These are phyloP conservation scores for Dryas integrifolia DNA, from an alignment of 331 rosid genomes.

Conservation along the genomic window DNA sequence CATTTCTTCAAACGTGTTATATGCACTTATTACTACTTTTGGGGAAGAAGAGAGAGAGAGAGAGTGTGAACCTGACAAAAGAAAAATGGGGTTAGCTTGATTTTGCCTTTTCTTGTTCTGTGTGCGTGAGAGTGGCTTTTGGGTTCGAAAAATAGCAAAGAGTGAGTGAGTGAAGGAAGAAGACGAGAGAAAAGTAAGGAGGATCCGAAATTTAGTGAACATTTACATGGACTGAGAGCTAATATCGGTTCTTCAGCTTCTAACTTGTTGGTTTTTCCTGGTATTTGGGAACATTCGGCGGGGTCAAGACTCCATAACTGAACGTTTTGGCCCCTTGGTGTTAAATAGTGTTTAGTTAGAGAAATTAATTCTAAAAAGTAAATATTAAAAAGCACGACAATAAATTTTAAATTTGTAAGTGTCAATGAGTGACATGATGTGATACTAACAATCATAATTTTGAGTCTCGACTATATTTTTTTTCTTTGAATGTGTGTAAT, in stretches of 20 bases:
- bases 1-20: background rate
- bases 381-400: no score
- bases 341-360: no score
- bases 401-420: no score
- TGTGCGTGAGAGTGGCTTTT: background rate
- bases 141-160: background rate
- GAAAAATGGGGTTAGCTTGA: background rate
- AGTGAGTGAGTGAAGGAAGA: conserved; percentile 23
- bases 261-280: background rate
- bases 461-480: no score
- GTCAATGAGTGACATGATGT: no score
- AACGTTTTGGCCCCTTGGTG: background rate
- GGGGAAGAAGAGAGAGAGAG: background rate
- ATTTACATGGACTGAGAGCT: background rate
- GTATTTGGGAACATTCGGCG: background rate
- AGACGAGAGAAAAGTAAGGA: conserved; percentile 21
- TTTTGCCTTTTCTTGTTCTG: background rate
- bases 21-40: background rate
- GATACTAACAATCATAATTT: no score
- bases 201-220: conserved; percentile 46
- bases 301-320: background rate
- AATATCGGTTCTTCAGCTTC: background rate
- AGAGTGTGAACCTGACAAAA: background rate
- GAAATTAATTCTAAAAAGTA: no score
- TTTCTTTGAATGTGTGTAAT: no score